phyloP scores from a whole-genome alignment of 2,329 filamentous ascomycete genomes.

The Xylaria multiplex region DNA sequence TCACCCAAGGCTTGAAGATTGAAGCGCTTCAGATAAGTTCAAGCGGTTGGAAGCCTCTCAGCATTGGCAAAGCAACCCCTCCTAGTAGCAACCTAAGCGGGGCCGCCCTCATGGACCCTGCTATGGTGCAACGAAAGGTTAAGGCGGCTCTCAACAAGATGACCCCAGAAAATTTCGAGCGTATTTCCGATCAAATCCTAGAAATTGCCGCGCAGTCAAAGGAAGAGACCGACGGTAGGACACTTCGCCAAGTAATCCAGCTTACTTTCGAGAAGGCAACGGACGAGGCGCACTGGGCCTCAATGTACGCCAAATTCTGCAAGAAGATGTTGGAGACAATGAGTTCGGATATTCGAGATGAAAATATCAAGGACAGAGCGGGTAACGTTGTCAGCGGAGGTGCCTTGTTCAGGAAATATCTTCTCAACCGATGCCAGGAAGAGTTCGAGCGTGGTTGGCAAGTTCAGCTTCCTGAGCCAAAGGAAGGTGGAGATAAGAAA shows the following conservation, averaged over 20 bases:
- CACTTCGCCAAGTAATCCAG: conserved; percentile 96
- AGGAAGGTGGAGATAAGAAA: conserved; percentile 72
- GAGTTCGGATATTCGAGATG: conserved; percentile 93
- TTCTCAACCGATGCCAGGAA: conserved; percentile 97
- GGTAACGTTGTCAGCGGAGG: conserved; percentile 91
- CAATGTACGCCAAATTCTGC: conserved; percentile 99
- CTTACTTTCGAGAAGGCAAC: conserved; percentile 99
- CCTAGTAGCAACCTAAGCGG: conserved; percentile 56
- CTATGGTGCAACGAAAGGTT: conserved; percentile 97
- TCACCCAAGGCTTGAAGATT: conserved; percentile 83
- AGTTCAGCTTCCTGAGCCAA: conserved; percentile 74
- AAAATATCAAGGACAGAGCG: conserved; percentile 90
- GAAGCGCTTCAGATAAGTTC: conserved; percentile 78
- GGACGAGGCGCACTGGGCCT: conserved; percentile 97
- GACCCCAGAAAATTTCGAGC: conserved; percentile 93
- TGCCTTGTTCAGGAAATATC: conserved; percentile 96
- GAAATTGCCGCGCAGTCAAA: conserved; percentile 94
- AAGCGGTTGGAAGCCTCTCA: conserved; percentile 91
- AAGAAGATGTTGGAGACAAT: conserved; percentile 96
- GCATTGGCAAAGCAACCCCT: conserved; percentile 62
- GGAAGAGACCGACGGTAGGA: conserved; percentile 92
- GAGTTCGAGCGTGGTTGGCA: conserved; percentile 99
- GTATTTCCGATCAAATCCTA: conserved; percentile 89
- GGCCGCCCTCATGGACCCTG: conserved; percentile 77
- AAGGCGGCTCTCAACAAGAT: conserved; percentile 99